A percentile compares a stretch with the other conserved stretches of the same genome.
phyloP scores from a whole-genome alignment of 2,329 filamentous ascomycete species.

The Trichothecium sympodiale region DNA sequence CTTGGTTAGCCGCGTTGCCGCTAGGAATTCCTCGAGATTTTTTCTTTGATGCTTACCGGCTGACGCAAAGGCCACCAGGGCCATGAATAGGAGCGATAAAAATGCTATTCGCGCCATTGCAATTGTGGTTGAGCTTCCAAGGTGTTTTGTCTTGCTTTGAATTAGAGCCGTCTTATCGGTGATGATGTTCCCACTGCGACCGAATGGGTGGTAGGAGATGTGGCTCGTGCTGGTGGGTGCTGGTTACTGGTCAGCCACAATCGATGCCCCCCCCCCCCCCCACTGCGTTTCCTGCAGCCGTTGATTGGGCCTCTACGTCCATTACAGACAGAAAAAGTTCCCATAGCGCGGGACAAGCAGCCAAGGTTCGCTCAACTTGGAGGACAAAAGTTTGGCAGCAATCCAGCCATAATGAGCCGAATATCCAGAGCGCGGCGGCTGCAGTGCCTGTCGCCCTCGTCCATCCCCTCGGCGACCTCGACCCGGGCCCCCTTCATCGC shows the following conservation, averaged over 20 bases:
- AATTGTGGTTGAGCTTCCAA: constrained; percentile 4
- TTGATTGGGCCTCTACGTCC: neutral
- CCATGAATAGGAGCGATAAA: constrained; percentile 23
- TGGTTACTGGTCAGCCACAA: neutral
- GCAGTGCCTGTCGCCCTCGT: constrained; percentile 16
- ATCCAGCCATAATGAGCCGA: constrained; percentile 25
- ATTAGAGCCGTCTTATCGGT: neutral
- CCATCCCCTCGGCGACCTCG: constrained; percentile 11
- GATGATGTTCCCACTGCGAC: too few relatives aligned
- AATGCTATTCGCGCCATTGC: constrained; percentile 29
- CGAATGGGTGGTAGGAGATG: too few relatives aligned
- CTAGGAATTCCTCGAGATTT: too few relatives aligned
- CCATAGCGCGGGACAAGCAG: constrained; percentile 1
- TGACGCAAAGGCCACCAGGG: constrained; percentile 20
- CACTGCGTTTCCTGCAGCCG: neutral
- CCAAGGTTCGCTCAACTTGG: neutral
- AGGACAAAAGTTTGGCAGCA: neutral
- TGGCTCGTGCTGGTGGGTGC: neutral
- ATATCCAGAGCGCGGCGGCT: constrained; percentile 26
- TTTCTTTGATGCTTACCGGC: constrained; percentile 28
- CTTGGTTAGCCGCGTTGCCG: neutral
- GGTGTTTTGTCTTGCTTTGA: neutral
- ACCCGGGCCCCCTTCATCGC: constrained; percentile 15
- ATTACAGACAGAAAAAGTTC: constrained; percentile 4
- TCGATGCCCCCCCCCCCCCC: neutral